A percentile compares a stretch with the other conserved stretches of the same genome.
Evolutionary conservation across 805 yeast genomes (phyloP).

Genomic region (Jamesozyma jinghongensis): DNA sequence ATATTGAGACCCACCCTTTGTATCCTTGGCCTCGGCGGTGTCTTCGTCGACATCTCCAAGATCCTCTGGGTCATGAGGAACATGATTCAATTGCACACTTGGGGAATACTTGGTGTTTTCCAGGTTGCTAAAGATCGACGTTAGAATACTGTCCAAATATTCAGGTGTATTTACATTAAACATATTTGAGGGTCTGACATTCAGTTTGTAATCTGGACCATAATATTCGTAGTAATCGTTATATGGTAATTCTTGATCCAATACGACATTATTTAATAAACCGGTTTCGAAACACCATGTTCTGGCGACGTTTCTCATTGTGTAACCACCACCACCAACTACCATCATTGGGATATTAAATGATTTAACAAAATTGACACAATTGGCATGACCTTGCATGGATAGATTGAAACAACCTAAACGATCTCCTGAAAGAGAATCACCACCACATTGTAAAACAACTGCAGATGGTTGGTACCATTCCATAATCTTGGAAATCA

Average conservation of each 20-base stretch:
- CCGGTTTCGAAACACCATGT: slow-evolving; percentile 95
- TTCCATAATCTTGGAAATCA: slow-evolving; percentile 82
- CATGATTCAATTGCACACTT: slow-evolving; percentile 86
- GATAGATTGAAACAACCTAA: slow-evolving; percentile 89
- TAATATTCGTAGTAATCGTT: slow-evolving; percentile 95
- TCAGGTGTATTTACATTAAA: slow-evolving; percentile 92
- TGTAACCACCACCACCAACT: slow-evolving; percentile 96
- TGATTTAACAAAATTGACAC: slow-evolving; percentile 80
- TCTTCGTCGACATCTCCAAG: slow-evolving; percentile 84
- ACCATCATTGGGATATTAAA: slow-evolving; percentile 88
- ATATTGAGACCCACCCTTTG: slow-evolving; percentile 82
- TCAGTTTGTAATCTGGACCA: slow-evolving; percentile 93
- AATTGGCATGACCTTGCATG: slow-evolving; percentile 90
- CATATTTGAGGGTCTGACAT: slow-evolving; percentile 94
- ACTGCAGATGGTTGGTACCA: slow-evolving; percentile 90
- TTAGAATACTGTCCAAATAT: slow-evolving; percentile 73
- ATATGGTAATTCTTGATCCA: slow-evolving; percentile 70
- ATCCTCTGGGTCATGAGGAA: slow-evolving; percentile 84
- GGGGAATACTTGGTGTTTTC: slow-evolving; percentile 94
- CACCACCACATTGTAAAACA: slow-evolving; percentile 97
- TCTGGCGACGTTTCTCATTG: slow-evolving; percentile 89
- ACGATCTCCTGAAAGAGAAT: slow-evolving; percentile 86
- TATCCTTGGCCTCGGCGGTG: slow-evolving; percentile 65
- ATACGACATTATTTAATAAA: slow-evolving; percentile 56
- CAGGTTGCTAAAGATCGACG: slow-evolving; percentile 66